Evolutionary conservation across 2,329 filamentous ascomycete genomes (phyloP).

Genomic region (Tolypocladium capitatum): DNA sequence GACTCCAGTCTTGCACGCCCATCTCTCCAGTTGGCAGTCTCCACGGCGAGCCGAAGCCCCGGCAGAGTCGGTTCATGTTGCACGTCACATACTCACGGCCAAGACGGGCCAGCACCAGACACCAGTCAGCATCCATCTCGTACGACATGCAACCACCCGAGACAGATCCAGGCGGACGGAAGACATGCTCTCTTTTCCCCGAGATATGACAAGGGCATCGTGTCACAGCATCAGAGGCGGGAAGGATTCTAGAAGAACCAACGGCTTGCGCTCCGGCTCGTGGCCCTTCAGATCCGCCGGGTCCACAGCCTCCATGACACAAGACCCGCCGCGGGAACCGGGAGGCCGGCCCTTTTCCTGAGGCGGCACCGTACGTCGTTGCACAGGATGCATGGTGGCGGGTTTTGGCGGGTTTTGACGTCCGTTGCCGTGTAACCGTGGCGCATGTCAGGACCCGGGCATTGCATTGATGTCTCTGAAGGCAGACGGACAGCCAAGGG

Average conservation of each 20-base stretch:
- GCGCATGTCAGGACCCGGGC: conserved; percentile 1
- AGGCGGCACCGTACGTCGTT: not conserved
- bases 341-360: not conserved
- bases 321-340: not conserved
- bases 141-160: not conserved
- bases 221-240: not conserved
- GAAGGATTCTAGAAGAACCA: not conserved
- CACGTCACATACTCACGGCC: not conserved
- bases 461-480: not conserved
- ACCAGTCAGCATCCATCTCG: not conserved
- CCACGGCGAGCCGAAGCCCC: not conserved
- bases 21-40: too few relatives aligned
- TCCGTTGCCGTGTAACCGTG: not conserved
- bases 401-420: not conserved
- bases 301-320: not conserved
- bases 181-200: not conserved
- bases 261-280: not conserved
- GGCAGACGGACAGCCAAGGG: not conserved
- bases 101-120: not conserved
- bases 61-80: not conserved
- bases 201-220: not conserved
- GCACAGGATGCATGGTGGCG: not conserved
- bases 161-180: not conserved
- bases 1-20: not conserved
- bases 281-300: not conserved